Base-by-base conservation (phyloP, 208 protist genomes). In the Acanthamoeba royreba region DNA sequence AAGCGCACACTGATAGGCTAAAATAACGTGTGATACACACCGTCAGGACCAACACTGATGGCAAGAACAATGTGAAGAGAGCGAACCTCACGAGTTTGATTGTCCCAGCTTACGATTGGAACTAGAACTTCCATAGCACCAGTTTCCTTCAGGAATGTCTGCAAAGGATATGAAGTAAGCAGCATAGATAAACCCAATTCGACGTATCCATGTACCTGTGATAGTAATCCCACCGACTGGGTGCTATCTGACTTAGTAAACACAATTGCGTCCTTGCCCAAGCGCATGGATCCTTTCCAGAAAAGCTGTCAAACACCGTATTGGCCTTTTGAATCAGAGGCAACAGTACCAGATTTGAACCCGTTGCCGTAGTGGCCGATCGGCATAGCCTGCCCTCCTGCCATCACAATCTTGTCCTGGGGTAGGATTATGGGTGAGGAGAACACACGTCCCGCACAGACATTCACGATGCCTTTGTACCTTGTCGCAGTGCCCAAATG, bases 341-440 rank as follows among this genome's bases (percentile, higher is more conserved):
- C 19, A 8, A 74, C 9, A 13, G 42, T 42, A 81, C 69, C 69
- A 4, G 69, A 85, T 22, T 85, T 85, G 74, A 85, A 85, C 25
- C 74, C 74, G 49, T 85, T 85, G 74, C 74, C 74, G n/a, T 85
- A 85, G 74, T 85, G 74, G 4, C 74, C 74, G n/a, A 85, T 85
- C 22, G 74, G 74, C 74, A 85, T 45, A 33, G 35, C 74, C n/a
- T 85, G 74, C 0, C 74, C 74, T 22, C 28, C 49, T 31, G 15
- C 45, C 40, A 8, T 33, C 19, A 72, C 61, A n/a, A 38, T 7
- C 61, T 72, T n/a, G 74, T 85, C 74, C 45, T 85, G 38, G n/a
- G 22, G 33, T 4, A 52, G n/a, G n/a, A 8, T 43, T 42, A 17
- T 42, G 69, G 33, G 40, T 13, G 13, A 35, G 25, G 7, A 72